Evolutionary conservation across 2,329 filamentous ascomycete genomes (phyloP), one percentile per base, ranked within the genome.

Genomic region (Fusarium nisikadoi): DNA sequence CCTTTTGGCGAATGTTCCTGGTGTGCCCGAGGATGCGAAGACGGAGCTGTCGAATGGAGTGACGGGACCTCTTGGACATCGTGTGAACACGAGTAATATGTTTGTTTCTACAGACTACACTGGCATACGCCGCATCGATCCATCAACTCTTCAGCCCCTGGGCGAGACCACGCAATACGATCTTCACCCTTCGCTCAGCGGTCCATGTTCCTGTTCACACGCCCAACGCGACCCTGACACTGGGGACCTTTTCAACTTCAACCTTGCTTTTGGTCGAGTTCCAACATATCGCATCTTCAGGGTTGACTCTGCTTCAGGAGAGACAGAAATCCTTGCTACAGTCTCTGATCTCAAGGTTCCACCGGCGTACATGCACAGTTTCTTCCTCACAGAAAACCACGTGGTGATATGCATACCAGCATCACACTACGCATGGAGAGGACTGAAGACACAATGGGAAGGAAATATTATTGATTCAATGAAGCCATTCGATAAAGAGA

Each of bases 221-320:
- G 89, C 91, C 0, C 90, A 91, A 60, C 87, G 88, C 1, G 93
- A 96, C 78, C 92, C 91, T 0, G 80, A 82, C 0, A 94, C 91
- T 0, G 93, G 94, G 11, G 93, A 96, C 70, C 78, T 93, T 11
- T 95, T 89, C 85, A 97, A 96, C 81, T 95, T 89, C 82, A 97
- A 97, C 76, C 87, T 95, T n/a, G 86, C 90, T 0, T 79, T 93
- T 23, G 90, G 90, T 1, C 80, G 79, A 0, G 78, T 77, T 0
- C 80, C 88, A 2, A 89, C 85, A 0, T 96, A 95, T 77, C 89
- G 92, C 20, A 77, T 96, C 20, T 96, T 95, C 79, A 83, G 86
- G 3, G 87, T 90, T 5, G 91, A 87, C 23, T 87, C 89, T 0
- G 79, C 85, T 0, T 91, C 89, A 0, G 92, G 91, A 1, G 83